Percentiles rank a stretch among this genome's conserved stretches.
Evolutionary conservation across 2,329 filamentous ascomycete species (phyloP).

Genomic region (Aspergillus brasiliensis): DNA sequence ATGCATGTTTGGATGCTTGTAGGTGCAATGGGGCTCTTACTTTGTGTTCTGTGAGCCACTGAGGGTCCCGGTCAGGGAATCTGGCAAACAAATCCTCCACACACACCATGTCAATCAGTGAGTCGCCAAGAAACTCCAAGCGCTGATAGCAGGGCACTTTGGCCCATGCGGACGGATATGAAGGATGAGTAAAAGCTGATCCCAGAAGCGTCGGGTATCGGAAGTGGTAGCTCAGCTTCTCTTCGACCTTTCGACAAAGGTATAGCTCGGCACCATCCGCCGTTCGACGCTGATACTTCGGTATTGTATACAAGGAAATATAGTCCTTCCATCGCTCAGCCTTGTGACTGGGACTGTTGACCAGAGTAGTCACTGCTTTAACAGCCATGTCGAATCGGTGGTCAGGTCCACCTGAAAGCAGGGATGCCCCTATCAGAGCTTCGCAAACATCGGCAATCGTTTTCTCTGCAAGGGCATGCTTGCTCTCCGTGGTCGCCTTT

Average conservation of each 20-base stretch:
- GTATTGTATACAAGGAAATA: slow-evolving; percentile 65
- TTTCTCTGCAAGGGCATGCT: slow-evolving; percentile 79
- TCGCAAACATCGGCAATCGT: slow-evolving; percentile 93
- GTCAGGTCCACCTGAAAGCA: slow-evolving; percentile 56
- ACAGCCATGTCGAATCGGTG: slow-evolving; percentile 62
- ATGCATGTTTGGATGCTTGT: neutral
- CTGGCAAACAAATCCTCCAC: slow-evolving; percentile 79
- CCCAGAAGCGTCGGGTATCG: slow-evolving; percentile 72
- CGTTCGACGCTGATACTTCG: slow-evolving; percentile 67
- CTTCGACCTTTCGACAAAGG: slow-evolving; percentile 65
- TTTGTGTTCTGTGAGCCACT: slow-evolving; percentile 98
- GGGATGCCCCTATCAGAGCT: slow-evolving; percentile 85
- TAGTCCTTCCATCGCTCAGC: slow-evolving; percentile 75
- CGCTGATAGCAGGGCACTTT: slow-evolving; percentile 86
- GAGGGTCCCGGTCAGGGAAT: slow-evolving; percentile 79
- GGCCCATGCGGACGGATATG: slow-evolving; percentile 73
- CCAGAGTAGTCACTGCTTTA: slow-evolving; percentile 60
- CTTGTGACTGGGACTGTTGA: slow-evolving; percentile 68
- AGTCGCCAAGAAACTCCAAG: slow-evolving; percentile 88
- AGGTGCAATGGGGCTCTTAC: slow-evolving; percentile 29
- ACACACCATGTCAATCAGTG: slow-evolving; percentile 81
- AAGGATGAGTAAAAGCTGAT: slow-evolving; percentile 87
- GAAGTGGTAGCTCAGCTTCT: slow-evolving; percentile 67
- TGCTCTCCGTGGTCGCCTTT: slow-evolving; percentile 43
- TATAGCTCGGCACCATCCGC: slow-evolving; percentile 69